Evolutionary conservation across 768 basidiomycete genomes (phyloP), one percentile per base, ranked within the genome.

Genomic region (Tylopilus subfusipes): DNA sequence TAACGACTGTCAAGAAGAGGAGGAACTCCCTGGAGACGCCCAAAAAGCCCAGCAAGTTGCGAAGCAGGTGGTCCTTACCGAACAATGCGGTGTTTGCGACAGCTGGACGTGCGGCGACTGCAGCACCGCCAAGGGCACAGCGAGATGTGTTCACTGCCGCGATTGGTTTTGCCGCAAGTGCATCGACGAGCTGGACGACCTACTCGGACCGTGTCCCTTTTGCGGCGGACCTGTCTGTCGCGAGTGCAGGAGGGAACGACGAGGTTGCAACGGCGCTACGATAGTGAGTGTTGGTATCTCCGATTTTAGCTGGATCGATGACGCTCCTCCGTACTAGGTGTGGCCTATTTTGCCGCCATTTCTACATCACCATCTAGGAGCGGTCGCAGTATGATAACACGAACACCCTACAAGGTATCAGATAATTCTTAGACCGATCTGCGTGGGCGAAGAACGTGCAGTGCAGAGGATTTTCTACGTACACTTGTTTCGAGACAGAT

Each of bases 1-100:
- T n/a, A 19, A 30, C 0, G 16, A 29, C 43, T 63, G 63, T 19
- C 40, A 48, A 43, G 63, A 65, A 9, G 52, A 62, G 9, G 63
- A 53, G 5, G 33, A 21, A 5, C 43, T 48, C 14, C 59, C 63
- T 0, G 52, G 31, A 9, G 46, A 43, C 4, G n/a, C 4, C 6
- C 33, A 27, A n/a, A 18, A 7, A 7, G 3, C 3, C 14, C 6
- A 14, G 0, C 40, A 25, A 0, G 52, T 4, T 8, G 40, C 52
- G 22, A 47, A 31, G 1, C 22, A 13, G 19, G 42, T 62, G 1
- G 22, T 18, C n/a, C 34, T 65, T 4, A 5, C n/a, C 21, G n/a
- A 9, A 1, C 3, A 1, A 7, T 65, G 63, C 33, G 7, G 2
- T 0, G 25, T 11, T 2, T 64, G 63, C n/a, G 5, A 18, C 1